Conservation (phyloP, 192 early-diverging fungal species). For the Podila horticola region DNA sequence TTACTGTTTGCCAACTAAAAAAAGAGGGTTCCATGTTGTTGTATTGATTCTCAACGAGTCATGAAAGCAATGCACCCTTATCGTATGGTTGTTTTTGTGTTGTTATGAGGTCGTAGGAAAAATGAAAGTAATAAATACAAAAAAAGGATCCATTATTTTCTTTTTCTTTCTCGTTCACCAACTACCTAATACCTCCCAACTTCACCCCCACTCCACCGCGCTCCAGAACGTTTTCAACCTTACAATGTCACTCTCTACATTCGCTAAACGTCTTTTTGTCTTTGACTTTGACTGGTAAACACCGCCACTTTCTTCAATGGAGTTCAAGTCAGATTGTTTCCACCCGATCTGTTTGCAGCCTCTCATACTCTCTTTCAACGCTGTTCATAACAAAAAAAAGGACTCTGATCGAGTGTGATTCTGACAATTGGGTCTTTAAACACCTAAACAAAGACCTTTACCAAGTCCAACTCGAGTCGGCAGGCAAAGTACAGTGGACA, state of each 20-base stretch:
- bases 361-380: not conserved
- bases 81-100: no score
- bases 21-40: no score
- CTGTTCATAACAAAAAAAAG: constrained; percentile 25
- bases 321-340: no score
- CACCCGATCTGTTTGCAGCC: not conserved
- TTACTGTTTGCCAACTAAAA: not conserved
- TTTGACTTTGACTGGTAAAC: constrained; percentile 78
- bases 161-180: not conserved
- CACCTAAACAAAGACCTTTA: constrained; percentile 46
- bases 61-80: no score
- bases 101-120: no score
- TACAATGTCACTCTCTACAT: constrained; percentile 25
- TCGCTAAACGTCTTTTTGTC: constrained; percentile 56
- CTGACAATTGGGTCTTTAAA: constrained; percentile 61
- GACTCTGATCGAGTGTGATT: constrained; percentile 72
- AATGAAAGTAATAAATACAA: no score
- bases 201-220: not conserved
- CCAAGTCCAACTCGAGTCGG: constrained; percentile 32
- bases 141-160: no score
- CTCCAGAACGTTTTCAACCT: not conserved
- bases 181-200: not conserved
- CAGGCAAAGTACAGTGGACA: constrained; percentile 63
- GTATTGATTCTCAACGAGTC: no score
- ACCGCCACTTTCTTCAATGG: not conserved